These are phyloP conservation scores for Plasmodium adleri DNA, from an alignment of 169 alveolate genomes.

Conservation along the genomic window DNA sequence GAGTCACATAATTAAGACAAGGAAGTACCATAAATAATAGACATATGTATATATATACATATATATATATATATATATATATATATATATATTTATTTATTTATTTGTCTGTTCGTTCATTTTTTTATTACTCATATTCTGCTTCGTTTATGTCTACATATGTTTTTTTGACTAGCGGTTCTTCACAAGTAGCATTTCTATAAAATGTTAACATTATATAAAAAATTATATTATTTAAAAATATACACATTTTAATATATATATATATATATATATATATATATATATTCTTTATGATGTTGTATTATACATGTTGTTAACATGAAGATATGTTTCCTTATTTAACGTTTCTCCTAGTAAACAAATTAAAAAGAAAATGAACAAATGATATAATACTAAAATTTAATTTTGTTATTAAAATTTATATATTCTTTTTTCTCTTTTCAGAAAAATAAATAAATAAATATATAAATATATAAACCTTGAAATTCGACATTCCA, in stretches of 20 bases:
- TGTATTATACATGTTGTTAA: conserved; percentile 50
- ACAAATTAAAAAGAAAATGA: neutral
- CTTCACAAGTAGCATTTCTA: conserved; percentile 72
- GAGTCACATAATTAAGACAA: neutral
- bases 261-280: neutral
- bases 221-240: conserved; percentile 3
- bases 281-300: neutral
- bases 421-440: neutral
- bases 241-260: conserved; percentile 10
- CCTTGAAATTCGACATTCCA: conserved; percentile 75
- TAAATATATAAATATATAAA: conserved; percentile 3
- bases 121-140: conserved; percentile 41
- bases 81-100: neutral
- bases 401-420: neutral
- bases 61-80: neutral
- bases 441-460: neutral
- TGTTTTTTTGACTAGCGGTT: conserved; percentile 54
- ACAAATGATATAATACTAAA: neutral
- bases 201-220: neutral
- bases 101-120: neutral
- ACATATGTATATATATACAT: conserved; percentile 7
- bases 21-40: conserved; percentile 4
- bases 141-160: conserved; percentile 68
- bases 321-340: conserved; percentile 70
- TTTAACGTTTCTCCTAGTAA: conserved; percentile 33